phyloP scores from a whole-genome alignment of 768 basidiomycete genomes.

The Favolaschia claudopus region DNA sequence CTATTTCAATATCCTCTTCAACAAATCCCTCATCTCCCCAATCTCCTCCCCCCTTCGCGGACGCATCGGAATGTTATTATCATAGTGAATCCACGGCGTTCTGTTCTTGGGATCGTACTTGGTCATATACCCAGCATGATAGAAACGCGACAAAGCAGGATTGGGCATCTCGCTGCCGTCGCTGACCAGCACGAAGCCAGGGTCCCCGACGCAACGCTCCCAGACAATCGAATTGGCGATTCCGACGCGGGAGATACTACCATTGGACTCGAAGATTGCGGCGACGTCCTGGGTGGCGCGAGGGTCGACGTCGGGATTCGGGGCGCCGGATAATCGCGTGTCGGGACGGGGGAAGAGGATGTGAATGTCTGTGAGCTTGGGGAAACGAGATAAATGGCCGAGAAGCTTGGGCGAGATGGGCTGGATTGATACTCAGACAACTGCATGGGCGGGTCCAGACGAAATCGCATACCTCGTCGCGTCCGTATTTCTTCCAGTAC shows the following conservation, averaged over 20 bases:
- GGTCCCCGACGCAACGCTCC: slow-evolving; percentile 19
- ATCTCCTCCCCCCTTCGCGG: slow-evolving; percentile 15
- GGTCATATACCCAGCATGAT: slow-evolving; percentile 12
- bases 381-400: slow-evolving; percentile 16
- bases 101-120: background rate
- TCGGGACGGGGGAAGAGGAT: slow-evolving; percentile 31
- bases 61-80: slow-evolving; percentile 8
- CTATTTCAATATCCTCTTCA: slow-evolving; percentile 17
- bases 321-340: background rate
- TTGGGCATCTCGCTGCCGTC: slow-evolving; percentile 9
- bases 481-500: slow-evolving; percentile 1
- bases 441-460: background rate
- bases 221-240: slow-evolving; percentile 26
- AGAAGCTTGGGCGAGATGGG: slow-evolving; percentile 25
- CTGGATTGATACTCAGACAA: background rate
- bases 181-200: slow-evolving; percentile 10
- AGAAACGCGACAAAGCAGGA: slow-evolving; percentile 9
- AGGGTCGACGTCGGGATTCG: slow-evolving; percentile 13
- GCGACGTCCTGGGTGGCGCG: slow-evolving; percentile 21
- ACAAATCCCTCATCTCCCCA: slow-evolving; percentile 15
- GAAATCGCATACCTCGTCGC: background rate
- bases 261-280: slow-evolving; percentile 23
- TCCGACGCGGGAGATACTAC: slow-evolving; percentile 25
- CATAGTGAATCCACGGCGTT: background rate
- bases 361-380: slow-evolving; percentile 30